Evolutionary conservation across 208 protist genomes (phyloP).

Genomic region (Wallacemonas sp.): DNA sequence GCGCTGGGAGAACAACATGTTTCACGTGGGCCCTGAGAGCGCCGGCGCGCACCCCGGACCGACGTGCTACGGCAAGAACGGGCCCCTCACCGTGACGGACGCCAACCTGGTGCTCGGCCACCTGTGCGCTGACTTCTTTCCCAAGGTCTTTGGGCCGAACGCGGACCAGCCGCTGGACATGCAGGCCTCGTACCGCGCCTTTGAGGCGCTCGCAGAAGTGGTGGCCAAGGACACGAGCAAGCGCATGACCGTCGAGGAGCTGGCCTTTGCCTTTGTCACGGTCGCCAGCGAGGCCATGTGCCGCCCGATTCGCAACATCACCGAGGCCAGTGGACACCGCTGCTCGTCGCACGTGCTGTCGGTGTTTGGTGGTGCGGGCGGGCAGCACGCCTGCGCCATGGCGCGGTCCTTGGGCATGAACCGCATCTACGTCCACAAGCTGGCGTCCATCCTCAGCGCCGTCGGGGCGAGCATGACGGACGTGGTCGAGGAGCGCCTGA

Average conservation of each 20-base stretch:
- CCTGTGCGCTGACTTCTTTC: slow-evolving; percentile 92
- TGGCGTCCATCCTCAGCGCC: slow-evolving; percentile 91
- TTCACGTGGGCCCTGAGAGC: slow-evolving; percentile 94
- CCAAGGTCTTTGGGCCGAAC: slow-evolving; percentile 94
- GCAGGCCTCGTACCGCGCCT: slow-evolving; percentile 49
- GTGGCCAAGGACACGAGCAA: slow-evolving; percentile 50
- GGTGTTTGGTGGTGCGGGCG: slow-evolving; percentile 95
- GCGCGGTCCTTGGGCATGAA: slow-evolving; percentile 85
- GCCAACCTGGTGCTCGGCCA: slow-evolving; percentile 94
- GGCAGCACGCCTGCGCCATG: slow-evolving; percentile 94
- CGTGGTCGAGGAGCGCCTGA: slow-evolving; percentile 89
- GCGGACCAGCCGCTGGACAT: slow-evolving; percentile 66
- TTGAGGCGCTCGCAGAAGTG: slow-evolving; percentile 61
- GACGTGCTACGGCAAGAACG: slow-evolving; percentile 95
- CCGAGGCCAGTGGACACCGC: slow-evolving; percentile 90
- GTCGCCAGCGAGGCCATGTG: slow-evolving; percentile 97
- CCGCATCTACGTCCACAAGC: slow-evolving; percentile 68
- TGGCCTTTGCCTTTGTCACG: slow-evolving; percentile 92
- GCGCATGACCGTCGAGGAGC: slow-evolving; percentile 63
- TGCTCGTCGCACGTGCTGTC: slow-evolving; percentile 82
- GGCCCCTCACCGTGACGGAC: slow-evolving; percentile 93
- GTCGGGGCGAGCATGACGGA: slow-evolving; percentile 93
- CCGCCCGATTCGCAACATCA: slow-evolving; percentile 93
- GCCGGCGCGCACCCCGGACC: slow-evolving; percentile 89
- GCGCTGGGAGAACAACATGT: slow-evolving; percentile 87